Percentiles rank a stretch among this genome's conserved stretches.
Evolutionary conservation across 2,329 filamentous ascomycete species (phyloP).

Genomic region (Knoxdaviesia capensis): DNA sequence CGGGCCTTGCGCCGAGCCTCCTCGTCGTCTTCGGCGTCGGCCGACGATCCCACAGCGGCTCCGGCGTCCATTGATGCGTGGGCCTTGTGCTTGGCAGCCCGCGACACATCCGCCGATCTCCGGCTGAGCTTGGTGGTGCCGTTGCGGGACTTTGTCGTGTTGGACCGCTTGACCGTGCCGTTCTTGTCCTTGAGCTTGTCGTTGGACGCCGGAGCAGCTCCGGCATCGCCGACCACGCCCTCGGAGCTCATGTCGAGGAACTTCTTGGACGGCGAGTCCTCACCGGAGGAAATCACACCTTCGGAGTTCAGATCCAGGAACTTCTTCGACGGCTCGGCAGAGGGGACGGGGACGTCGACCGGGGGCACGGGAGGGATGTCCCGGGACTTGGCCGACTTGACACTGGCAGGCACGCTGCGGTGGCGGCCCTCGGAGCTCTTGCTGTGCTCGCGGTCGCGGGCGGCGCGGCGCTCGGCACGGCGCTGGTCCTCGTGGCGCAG

Average conservation of each 20-base stretch:
- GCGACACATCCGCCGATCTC: neutral
- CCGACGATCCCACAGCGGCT: neutral
- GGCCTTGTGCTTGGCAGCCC: neutral
- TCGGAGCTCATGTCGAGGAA: no score
- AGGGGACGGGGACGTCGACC: no score
- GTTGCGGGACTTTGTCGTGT: neutral
- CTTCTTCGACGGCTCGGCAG: no score
- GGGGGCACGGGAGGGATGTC: no score
- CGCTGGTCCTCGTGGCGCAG: neutral
- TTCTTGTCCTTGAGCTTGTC: neutral
- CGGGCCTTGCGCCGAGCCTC: constrained; percentile 4
- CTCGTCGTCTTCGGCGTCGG: neutral
- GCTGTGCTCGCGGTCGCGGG: neutral
- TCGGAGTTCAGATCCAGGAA: no score
- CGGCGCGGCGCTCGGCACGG: neutral
- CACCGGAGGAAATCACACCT: no score
- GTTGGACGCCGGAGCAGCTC: neutral
- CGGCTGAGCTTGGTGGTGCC: neutral
- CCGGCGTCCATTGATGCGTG: constrained; percentile 1
- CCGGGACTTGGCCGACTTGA: no score
- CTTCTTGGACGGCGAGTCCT: no score
- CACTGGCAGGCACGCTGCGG: no score
- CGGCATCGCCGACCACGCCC: no score
- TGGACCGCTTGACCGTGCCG: neutral
- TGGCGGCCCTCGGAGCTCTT: no score